A percentile compares a stretch with the other conserved stretches of the same genome.
These are phyloP conservation scores for Aureobasidium sp. DNA, from an alignment of 2,329 filamentous ascomycete species.

Conservation along the genomic window DNA sequence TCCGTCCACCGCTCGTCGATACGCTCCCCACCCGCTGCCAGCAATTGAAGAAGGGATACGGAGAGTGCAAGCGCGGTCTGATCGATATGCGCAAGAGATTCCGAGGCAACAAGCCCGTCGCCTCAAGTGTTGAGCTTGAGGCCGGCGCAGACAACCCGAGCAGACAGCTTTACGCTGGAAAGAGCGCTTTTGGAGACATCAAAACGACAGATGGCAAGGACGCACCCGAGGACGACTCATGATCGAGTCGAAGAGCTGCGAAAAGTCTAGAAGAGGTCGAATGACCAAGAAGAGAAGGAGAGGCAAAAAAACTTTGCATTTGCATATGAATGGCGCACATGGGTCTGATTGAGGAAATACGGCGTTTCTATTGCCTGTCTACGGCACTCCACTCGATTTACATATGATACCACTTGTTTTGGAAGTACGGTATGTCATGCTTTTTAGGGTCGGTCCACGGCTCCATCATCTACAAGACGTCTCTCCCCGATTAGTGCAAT, in stretches of 20 bases:
- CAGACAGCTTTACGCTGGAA: conserved; percentile 72
- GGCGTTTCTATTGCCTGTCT: neutral
- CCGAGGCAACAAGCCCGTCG: conserved; percentile 81
- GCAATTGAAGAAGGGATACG: conserved; percentile 85
- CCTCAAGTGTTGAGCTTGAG: conserved; percentile 57
- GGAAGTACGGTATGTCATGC: neutral
- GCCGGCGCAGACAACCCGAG: conserved; percentile 37
- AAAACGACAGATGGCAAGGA: conserved; percentile 25
- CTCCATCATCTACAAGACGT: neutral
- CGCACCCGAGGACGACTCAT: conserved; percentile 25
- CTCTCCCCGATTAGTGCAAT: neutral
- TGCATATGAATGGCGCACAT: neutral
- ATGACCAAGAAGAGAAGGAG: neutral
- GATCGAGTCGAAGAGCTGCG: neutral
- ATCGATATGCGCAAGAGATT: conserved; percentile 99
- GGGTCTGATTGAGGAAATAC: neutral
- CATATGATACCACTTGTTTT: neutral
- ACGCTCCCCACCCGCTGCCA: conserved; percentile 81
- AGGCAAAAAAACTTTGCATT: neutral
- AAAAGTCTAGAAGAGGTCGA: neutral
- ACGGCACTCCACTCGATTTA: neutral
- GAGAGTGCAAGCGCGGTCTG: conserved; percentile 91
- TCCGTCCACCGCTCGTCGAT: conserved; percentile 71
- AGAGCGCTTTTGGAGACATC: conserved; percentile 29
- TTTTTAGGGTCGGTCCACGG: neutral